Conservation (phyloP, 306 rosid genomes). For the Vigna unguiculata region DNA sequence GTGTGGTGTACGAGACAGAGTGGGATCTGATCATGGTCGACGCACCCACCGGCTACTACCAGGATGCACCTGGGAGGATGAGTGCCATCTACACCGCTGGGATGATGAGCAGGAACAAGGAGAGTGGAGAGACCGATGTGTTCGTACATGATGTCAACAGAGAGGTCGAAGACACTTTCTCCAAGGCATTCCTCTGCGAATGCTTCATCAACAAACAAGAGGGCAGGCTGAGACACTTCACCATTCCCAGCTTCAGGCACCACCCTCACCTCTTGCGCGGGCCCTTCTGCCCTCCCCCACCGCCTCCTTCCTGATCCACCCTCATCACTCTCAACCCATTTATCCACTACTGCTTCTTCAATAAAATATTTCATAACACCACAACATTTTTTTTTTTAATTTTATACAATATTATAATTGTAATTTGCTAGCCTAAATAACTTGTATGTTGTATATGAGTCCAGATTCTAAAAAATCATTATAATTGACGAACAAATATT, state of each 20-base stretch:
- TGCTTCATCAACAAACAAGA: conserved; percentile 66
- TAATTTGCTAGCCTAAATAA: too few relatives aligned
- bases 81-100: conserved; percentile 83
- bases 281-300: conserved; percentile 73
- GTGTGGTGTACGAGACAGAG: conserved; percentile 52
- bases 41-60: conserved; percentile 79
- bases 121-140: conserved; percentile 56
- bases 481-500: too few relatives aligned
- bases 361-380: too few relatives aligned
- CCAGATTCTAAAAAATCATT: too few relatives aligned
- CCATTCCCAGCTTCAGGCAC: conserved; percentile 64
- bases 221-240: conserved; percentile 81
- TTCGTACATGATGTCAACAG: conserved; percentile 88
- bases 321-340: too few relatives aligned
- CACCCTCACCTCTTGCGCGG: neutral
- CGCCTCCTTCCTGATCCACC: too few relatives aligned
- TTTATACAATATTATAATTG: too few relatives aligned
- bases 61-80: conserved; percentile 84
- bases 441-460: too few relatives aligned
- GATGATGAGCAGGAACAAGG: conserved; percentile 77
- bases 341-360: too few relatives aligned
- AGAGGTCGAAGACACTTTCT: conserved; percentile 72
- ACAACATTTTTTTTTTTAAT: too few relatives aligned
- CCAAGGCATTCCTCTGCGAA: conserved; percentile 66
- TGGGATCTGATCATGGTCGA: conserved; percentile 96